Conservation (phyloP, 805 yeast species). For the Metschnikowia continentalis region DNA sequence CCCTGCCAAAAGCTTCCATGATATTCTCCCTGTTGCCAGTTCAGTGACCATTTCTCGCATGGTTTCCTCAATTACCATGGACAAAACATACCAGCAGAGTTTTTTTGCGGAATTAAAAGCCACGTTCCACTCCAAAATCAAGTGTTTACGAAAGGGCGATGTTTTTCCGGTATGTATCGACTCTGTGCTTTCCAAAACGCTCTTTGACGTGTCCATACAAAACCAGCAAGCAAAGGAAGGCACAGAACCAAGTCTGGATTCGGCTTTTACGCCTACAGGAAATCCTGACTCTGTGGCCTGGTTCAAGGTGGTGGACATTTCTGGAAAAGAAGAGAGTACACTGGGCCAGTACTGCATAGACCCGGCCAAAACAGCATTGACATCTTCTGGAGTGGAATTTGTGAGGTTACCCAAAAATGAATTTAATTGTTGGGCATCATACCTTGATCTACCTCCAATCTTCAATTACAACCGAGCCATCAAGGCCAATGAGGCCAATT, state of each 20-base stretch:
- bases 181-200: conserved; percentile 54
- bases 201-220: conserved; percentile 26
- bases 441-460: conserved; percentile 39
- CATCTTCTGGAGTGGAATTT: conserved; percentile 58
- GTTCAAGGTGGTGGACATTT: conserved; percentile 66
- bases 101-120: conserved; percentile 58
- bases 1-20: conserved; percentile 18
- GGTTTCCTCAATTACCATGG: conserved; percentile 66
- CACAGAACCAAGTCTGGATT: conserved; percentile 3
- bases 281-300: conserved; percentile 74
- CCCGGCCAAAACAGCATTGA: conserved; percentile 62
- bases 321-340: conserved; percentile 24
- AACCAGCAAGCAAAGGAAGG: conserved; percentile 18
- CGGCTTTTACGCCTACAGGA: conserved; percentile 51
- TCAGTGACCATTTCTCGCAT: conserved; percentile 64
- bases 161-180: conserved; percentile 77
- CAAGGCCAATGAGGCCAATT: conserved; percentile 24
- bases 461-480: conserved; percentile 32
- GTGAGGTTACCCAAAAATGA: conserved; percentile 33
- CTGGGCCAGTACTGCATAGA: conserved; percentile 55
- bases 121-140: conserved; percentile 52
- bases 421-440: conserved; percentile 43
- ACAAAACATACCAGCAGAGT: conserved; percentile 55
- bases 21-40: conserved; percentile 47
- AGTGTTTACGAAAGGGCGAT: conserved; percentile 64